Conservation (phyloP, 345 rosid genomes). For the Syzygium grande region DNA sequence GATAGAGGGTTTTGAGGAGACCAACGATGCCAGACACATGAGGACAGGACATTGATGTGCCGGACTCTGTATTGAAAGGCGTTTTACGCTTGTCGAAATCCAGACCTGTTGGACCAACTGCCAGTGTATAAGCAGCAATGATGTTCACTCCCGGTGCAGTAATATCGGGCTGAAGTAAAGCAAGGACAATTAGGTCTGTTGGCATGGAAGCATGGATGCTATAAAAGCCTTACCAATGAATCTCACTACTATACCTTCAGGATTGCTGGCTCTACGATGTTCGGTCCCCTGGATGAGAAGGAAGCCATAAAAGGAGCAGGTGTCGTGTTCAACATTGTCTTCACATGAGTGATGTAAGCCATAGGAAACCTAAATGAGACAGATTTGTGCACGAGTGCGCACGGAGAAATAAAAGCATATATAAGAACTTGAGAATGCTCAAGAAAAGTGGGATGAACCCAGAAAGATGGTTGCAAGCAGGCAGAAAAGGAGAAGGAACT, state of each 20-base stretch:
- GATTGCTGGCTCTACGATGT: slow-evolving; percentile 15
- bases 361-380: slow-evolving; percentile 15
- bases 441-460: no score
- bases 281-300: slow-evolving; percentile 43
- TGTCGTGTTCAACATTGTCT: not conserved
- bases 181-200: not conserved
- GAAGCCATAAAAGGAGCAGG: slow-evolving; percentile 31
- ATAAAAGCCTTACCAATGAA: not conserved
- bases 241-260: slow-evolving; percentile 16
- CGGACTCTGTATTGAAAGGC: slow-evolving; percentile 5
- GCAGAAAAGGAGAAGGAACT: not conserved
- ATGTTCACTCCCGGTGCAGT: slow-evolving; percentile 33
- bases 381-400: not conserved
- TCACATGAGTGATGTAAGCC: slow-evolving; percentile 12
- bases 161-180: slow-evolving; percentile 18
- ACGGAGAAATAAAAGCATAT: not conserved
- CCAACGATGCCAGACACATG: slow-evolving; percentile 27
- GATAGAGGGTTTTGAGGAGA: slow-evolving; percentile 17
- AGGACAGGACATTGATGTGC: slow-evolving; percentile 34
- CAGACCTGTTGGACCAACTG: not conserved
- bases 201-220: not conserved
- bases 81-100: not conserved
- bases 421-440: not conserved
- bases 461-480: not conserved
- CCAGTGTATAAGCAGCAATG: slow-evolving; percentile 17